phyloP scores from a whole-genome alignment of 495 filamentous ascomycete genomes.

The Aspergillus affinis region DNA sequence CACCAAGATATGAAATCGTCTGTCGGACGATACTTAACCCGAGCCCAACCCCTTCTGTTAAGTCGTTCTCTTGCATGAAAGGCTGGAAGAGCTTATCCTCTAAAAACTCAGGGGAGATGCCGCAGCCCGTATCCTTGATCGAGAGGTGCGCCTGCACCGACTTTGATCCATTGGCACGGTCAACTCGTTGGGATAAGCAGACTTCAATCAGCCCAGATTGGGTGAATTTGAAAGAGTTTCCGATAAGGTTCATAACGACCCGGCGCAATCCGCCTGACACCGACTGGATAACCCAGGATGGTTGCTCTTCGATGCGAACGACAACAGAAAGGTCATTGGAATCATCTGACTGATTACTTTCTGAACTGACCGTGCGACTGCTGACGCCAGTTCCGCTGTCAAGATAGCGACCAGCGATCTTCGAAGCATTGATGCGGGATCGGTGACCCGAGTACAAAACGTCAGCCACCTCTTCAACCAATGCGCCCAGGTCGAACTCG shows the following conservation, averaged over 20 bases:
- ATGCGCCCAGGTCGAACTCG: conserved; percentile 17
- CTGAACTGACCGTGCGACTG: neutral
- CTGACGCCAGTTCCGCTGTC: conserved; percentile 20
- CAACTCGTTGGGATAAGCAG: conserved; percentile 36
- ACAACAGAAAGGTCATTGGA: conserved; percentile 44
- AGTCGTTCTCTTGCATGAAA: conserved; percentile 68
- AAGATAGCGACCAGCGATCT: conserved; percentile 17
- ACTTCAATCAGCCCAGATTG: conserved; percentile 58
- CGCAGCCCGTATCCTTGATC: conserved; percentile 65
- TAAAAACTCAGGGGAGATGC: conserved; percentile 70
- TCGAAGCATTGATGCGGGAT: conserved; percentile 13
- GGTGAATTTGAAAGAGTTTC: conserved; percentile 74
- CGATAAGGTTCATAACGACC: conserved; percentile 70
- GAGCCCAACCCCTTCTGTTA: conserved; percentile 66
- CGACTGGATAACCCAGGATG: conserved; percentile 53
- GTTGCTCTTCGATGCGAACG: conserved; percentile 53
- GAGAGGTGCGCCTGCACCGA: conserved; percentile 38
- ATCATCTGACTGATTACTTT: conserved; percentile 1
- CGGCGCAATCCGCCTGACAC: conserved; percentile 64
- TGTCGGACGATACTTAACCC: conserved; percentile 69
- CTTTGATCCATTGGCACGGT: conserved; percentile 17
- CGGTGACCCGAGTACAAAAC: conserved; percentile 22
- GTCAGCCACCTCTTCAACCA: conserved; percentile 23
- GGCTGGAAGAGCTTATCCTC: conserved; percentile 64
- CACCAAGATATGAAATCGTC: conserved; percentile 58